A percentile compares a stretch with the other conserved stretches of the same genome.
Evolutionary conservation across 2,329 filamentous ascomycete genomes (phyloP).

Genomic region (Microdochium paspali): DNA sequence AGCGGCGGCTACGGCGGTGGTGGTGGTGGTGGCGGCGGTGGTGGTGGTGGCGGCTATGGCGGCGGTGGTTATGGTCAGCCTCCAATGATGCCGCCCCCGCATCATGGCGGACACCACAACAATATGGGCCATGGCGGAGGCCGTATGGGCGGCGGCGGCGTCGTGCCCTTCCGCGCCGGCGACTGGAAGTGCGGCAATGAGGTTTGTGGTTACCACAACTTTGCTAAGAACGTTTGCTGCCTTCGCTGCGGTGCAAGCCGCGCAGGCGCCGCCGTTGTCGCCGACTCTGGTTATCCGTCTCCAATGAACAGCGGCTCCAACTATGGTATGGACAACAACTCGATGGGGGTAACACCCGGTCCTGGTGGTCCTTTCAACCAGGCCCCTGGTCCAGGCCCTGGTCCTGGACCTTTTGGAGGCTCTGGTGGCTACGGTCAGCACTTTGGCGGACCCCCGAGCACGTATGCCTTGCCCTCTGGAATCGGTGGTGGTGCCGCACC

Average conservation of each 20-base stretch:
- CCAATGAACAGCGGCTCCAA: constrained; percentile 79
- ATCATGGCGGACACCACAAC: constrained; percentile 56
- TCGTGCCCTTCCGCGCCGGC: constrained; percentile 93
- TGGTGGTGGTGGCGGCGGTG: constrained; percentile 52
- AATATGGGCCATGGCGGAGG: constrained; percentile 47
- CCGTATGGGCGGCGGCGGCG: constrained; percentile 72
- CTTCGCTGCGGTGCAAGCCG: constrained; percentile 92
- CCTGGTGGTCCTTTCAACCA: constrained; percentile 63
- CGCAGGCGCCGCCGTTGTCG: constrained; percentile 86
- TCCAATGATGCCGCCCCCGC: constrained; percentile 69
- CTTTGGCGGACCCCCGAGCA: constrained; percentile 79
- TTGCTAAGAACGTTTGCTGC: constrained; percentile 98
- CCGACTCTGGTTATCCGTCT: constrained; percentile 84
- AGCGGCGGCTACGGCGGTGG: constrained; percentile 53
- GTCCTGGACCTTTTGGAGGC: constrained; percentile 58
- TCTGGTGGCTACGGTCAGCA: constrained; percentile 63
- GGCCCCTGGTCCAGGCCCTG: constrained; percentile 57
- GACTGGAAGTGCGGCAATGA: constrained; percentile 99
- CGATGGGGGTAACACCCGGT: constrained; percentile 76
- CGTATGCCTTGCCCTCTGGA: constrained; percentile 80
- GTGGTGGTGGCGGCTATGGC: constrained; percentile 30
- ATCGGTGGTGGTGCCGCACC: constrained; percentile 69
- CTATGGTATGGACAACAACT: constrained; percentile 78
- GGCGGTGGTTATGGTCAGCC: constrained; percentile 60
- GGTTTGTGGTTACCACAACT: constrained; percentile 97